These are phyloP conservation scores for Penicillium verrucosum DNA, from an alignment of 2,329 filamentous ascomycete species.

Conservation along the genomic window DNA sequence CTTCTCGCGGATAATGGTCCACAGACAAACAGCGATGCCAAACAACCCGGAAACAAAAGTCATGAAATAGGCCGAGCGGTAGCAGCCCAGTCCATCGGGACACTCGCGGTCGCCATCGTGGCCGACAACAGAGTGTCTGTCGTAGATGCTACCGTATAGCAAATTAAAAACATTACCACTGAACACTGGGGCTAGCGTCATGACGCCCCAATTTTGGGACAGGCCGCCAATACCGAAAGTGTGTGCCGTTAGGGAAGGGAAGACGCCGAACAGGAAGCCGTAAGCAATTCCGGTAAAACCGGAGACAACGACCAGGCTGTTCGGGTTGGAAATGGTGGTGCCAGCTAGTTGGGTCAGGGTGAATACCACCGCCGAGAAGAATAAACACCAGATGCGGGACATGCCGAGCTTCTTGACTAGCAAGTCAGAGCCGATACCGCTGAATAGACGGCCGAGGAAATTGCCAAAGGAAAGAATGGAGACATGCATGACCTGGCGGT, in stretches of 20 bases:
- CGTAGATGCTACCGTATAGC: constrained; percentile 80
- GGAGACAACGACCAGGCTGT: constrained; percentile 73
- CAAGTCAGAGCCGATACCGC: constrained; percentile 85
- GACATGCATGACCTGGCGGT: constrained; percentile 85
- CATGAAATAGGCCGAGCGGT: constrained; percentile 73
- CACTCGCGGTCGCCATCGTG: constrained; percentile 71
- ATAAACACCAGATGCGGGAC: constrained; percentile 87
- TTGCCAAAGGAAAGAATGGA: constrained; percentile 88
- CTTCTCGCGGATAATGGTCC: constrained; percentile 44
- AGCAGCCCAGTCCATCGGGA: constrained; percentile 74
- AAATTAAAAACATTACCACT: constrained; percentile 91
- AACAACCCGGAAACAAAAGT: constrained; percentile 69
- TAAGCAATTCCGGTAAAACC: constrained; percentile 83
- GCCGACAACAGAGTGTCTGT: constrained; percentile 69
- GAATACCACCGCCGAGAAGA: constrained; percentile 74
- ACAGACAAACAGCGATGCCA: constrained; percentile 67
- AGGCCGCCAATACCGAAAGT: constrained; percentile 86
- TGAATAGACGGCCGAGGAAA: constrained; percentile 75
- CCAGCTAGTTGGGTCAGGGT: constrained; percentile 74
- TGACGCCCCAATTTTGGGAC: constrained; percentile 93
- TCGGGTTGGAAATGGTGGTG: constrained; percentile 70
- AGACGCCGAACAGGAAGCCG: constrained; percentile 90
- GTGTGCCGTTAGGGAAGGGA: constrained; percentile 83
- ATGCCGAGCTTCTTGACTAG: constrained; percentile 76
- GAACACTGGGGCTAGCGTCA: constrained; percentile 84